These are phyloP conservation scores for Penicillium arizonense DNA, from an alignment of 495 filamentous ascomycete species.

Conservation along the genomic window DNA sequence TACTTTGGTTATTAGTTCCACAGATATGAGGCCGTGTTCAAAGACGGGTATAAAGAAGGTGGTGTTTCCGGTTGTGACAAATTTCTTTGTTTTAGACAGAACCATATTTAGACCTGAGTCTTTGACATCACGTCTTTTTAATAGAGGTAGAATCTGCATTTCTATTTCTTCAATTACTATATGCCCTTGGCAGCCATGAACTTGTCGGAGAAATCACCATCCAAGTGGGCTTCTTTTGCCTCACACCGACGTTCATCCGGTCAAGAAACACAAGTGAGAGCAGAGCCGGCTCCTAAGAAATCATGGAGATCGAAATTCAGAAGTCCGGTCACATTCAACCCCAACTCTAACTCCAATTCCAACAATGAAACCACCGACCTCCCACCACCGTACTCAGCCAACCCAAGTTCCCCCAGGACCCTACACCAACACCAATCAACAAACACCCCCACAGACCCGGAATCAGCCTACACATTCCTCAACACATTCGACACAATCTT, in stretches of 20 bases:
- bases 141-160: too few species aligned
- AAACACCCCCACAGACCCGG: conserved; percentile 8
- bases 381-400: conserved; percentile 34
- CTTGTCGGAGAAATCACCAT: too few species aligned
- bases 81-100: too few species aligned
- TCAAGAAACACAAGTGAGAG: too few species aligned
- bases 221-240: too few species aligned
- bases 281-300: too few species aligned
- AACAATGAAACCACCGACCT: background rate
- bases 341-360: background rate
- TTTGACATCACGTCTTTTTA: too few species aligned
- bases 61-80: too few species aligned
- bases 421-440: background rate
- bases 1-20: background rate
- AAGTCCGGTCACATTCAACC: background rate
- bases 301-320: background rate
- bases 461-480: conserved; percentile 73
- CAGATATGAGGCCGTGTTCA: background rate
- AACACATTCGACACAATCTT: conserved; percentile 87
- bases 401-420: background rate
- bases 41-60: background rate
- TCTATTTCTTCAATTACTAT: too few species aligned
- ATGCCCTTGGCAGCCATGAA: too few species aligned
- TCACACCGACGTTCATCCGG: too few species aligned
- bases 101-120: too few species aligned